Conservation (phyloP, 116 monocot genomes). For the Papilionanthe hybrid region DNA sequence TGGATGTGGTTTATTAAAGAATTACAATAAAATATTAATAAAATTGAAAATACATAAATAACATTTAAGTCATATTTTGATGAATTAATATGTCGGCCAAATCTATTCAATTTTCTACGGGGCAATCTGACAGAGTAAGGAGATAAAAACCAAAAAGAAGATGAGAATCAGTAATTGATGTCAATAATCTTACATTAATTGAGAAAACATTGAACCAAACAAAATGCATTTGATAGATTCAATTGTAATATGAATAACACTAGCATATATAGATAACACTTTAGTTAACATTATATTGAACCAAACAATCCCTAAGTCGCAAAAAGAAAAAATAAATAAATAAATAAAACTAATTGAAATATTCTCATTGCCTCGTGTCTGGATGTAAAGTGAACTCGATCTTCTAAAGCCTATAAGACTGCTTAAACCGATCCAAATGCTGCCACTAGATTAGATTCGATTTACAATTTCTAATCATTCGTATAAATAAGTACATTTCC, state of each 20-base stretch:
- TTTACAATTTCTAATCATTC: neutral
- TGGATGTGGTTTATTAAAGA: neutral
- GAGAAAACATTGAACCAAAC: neutral
- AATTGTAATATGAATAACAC: neutral
- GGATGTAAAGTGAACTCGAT: neutral
- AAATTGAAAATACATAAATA: too few relatives aligned
- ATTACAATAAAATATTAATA: neutral
- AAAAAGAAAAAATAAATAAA: too few relatives aligned
- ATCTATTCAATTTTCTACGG: neutral
- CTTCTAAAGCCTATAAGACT: neutral
- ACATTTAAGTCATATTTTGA: slow-evolving; percentile 1
- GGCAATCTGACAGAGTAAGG: neutral
- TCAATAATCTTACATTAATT: neutral
- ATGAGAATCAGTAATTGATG: neutral
- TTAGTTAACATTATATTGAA: neutral
- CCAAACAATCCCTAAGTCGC: too few relatives aligned
- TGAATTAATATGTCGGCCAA: neutral
- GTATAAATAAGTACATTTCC: neutral
- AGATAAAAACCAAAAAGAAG: neutral
- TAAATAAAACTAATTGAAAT: too few relatives aligned
- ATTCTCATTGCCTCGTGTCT: neutral
- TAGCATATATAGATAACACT: neutral
- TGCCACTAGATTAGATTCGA: neutral
- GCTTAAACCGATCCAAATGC: neutral
- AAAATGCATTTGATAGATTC: neutral